Conservation (phyloP, 2,329 filamentous ascomycete species). For the Blumeriella jaapii region DNA sequence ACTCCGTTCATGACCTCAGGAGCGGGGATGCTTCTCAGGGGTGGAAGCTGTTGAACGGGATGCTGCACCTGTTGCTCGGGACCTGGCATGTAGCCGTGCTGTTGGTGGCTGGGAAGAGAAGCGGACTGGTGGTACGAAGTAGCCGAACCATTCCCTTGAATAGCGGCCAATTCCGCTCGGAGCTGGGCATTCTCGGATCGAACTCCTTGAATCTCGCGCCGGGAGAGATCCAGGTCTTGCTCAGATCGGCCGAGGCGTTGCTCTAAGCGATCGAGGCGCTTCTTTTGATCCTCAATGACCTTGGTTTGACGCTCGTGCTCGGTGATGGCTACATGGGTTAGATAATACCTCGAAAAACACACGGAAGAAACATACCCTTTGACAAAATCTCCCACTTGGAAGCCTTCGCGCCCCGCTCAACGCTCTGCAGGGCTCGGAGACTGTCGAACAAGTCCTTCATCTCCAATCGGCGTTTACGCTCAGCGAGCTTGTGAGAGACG, state of each 20-base stretch:
- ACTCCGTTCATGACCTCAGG: conserved; percentile 57
- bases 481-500: conserved; percentile 75
- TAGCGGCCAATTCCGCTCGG: conserved; percentile 18
- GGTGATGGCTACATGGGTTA: conserved; percentile 39
- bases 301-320: conserved; percentile 47
- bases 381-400: conserved; percentile 86
- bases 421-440: conserved; percentile 54
- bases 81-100: conserved; percentile 11
- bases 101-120: conserved; percentile 7
- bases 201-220: conserved; percentile 35
- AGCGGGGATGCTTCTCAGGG: conserved; percentile 34
- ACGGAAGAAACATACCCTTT: conserved; percentile 49
- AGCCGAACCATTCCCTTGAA: conserved; percentile 10
- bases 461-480: conserved; percentile 72
- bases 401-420: conserved; percentile 67
- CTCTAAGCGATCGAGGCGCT: conserved; percentile 33
- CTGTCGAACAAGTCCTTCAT: conserved; percentile 85
- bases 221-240: conserved; percentile 25
- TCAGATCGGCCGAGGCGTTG: conserved; percentile 31
- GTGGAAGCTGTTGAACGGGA: conserved; percentile 34
- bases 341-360: conserved; percentile 1
- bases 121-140: conserved; percentile 8
- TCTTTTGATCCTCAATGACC: conserved; percentile 18
- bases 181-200: conserved; percentile 25
- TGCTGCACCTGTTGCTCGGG: conserved; percentile 26